These are phyloP conservation scores for Fraxinus platypoda DNA, from an alignment of 305 asterid genomes.

Conservation along the genomic window DNA sequence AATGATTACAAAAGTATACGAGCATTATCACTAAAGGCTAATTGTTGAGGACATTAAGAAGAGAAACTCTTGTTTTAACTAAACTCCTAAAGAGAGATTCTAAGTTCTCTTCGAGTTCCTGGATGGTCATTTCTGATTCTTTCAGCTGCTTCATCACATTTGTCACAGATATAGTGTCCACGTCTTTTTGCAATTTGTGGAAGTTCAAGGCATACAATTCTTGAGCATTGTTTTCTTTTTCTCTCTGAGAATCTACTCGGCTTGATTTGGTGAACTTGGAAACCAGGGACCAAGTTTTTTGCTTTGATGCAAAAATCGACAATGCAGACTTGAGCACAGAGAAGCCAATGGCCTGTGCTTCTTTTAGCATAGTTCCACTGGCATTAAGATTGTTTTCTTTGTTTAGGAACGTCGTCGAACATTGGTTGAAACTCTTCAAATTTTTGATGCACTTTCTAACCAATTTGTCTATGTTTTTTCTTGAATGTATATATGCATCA, in stretches of 20 bases:
- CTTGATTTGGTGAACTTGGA: slow-evolving; percentile 13
- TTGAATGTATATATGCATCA: slow-evolving; percentile 20
- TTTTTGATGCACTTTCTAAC: slow-evolving; percentile 23
- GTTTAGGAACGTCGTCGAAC: not conserved
- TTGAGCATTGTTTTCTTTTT: not conserved
- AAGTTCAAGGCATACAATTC: slow-evolving; percentile 4
- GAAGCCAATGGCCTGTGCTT: slow-evolving; percentile 22
- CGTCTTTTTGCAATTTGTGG: slow-evolving; percentile 7
- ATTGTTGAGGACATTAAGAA: not conserved
- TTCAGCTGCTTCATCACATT: not conserved
- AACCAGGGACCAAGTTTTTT: slow-evolving; percentile 25
- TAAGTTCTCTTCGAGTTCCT: slow-evolving; percentile 23
- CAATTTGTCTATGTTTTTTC: slow-evolving; percentile 22
- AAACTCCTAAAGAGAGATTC: slow-evolving; percentile 15
- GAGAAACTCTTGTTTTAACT: not conserved
- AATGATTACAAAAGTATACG: not conserved
- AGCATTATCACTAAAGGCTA: not conserved
- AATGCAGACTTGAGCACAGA: slow-evolving; percentile 1
- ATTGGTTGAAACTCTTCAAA: slow-evolving; percentile 20
- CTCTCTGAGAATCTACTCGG: not conserved
- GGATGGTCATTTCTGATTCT: slow-evolving; percentile 15
- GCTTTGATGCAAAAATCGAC: slow-evolving; percentile 14
- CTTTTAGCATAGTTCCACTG: slow-evolving; percentile 20
- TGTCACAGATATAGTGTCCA: not conserved
- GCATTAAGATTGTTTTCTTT: not conserved